These are phyloP conservation scores for Scedosporium dehoogii DNA, from an alignment of 2,329 filamentous ascomycete species.

Conservation along the genomic window DNA sequence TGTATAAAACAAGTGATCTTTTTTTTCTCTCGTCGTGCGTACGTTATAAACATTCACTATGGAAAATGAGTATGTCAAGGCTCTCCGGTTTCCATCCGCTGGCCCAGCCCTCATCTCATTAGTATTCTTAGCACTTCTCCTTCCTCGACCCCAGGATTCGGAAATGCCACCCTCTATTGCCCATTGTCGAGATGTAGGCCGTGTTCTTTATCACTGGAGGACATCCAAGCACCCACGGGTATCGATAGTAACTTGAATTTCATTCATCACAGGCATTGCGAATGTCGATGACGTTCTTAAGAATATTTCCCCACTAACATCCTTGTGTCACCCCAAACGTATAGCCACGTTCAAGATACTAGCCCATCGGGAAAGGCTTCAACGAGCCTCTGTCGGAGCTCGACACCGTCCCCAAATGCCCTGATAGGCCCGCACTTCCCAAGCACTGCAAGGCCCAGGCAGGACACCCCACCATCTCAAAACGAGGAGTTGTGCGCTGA, in stretches of 20 bases:
- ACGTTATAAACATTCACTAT: too few relatives aligned
- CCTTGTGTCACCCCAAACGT: neutral
- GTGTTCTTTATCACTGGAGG: neutral
- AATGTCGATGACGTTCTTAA: neutral
- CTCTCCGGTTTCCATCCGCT: too few relatives aligned
- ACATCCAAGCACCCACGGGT: neutral
- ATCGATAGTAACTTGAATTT: neutral
- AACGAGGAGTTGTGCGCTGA: slow-evolving; percentile 2
- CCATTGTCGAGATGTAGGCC: neutral
- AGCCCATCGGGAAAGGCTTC: neutral
- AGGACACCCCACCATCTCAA: neutral
- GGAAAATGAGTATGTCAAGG: too few relatives aligned
- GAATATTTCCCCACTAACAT: neutral
- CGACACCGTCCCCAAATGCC: neutral
- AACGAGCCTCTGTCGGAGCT: neutral
- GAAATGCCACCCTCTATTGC: neutral
- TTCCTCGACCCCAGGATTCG: neutral
- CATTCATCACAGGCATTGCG: neutral
- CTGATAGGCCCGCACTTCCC: neutral
- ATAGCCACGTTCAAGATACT: neutral
- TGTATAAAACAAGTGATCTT: neutral
- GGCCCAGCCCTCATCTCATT: too few relatives aligned
- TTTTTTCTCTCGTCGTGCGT: too few relatives aligned
- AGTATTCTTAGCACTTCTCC: too few relatives aligned
- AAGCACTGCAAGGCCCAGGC: neutral